Evolutionary conservation across 441 rosid species (phyloP).

Genomic region (Isatis lusitanica): DNA sequence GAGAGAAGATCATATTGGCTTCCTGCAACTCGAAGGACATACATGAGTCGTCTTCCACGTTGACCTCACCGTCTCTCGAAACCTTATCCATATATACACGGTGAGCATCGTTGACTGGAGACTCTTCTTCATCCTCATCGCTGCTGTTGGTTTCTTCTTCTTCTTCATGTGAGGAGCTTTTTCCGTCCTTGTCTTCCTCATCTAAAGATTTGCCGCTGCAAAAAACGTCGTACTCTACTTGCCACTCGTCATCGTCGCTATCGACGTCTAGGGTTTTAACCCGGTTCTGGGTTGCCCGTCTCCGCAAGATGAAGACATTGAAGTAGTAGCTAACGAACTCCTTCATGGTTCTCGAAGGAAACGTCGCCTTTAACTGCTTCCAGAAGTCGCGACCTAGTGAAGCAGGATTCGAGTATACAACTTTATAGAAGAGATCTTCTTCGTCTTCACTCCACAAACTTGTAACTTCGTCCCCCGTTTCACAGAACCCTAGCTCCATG

Average conservation of each 20-base stretch:
- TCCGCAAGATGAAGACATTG: slow-evolving; percentile 54
- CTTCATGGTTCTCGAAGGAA: slow-evolving; percentile 47
- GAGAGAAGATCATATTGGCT: slow-evolving; percentile 33
- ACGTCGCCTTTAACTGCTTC: slow-evolving; percentile 39
- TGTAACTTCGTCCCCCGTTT: slow-evolving; percentile 57
- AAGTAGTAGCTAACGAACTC: slow-evolving; percentile 65
- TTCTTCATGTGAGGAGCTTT: slow-evolving; percentile 10
- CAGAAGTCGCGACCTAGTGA: slow-evolving; percentile 52
- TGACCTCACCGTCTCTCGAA: slow-evolving; percentile 23
- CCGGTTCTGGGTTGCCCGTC: slow-evolving; percentile 58
- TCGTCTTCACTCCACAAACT: slow-evolving; percentile 57
- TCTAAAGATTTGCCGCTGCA: slow-evolving; percentile 27
- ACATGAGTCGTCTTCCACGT: slow-evolving; percentile 59
- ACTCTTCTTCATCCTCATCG: slow-evolving; percentile 25
- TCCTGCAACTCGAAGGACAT: slow-evolving; percentile 58
- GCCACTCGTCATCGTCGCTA: slow-evolving; percentile 76
- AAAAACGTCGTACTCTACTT: slow-evolving; percentile 26
- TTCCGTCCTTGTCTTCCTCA: slow-evolving; percentile 40
- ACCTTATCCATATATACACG: slow-evolving; percentile 36
- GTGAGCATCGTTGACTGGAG: slow-evolving; percentile 19
- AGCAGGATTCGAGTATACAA: slow-evolving; percentile 49
- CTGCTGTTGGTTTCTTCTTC: slow-evolving; percentile 19
- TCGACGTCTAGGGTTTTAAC: slow-evolving; percentile 46
- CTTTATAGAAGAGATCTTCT: slow-evolving; percentile 45
- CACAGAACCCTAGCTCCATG: slow-evolving; percentile 49